These are phyloP conservation scores for Coemansia sp. DNA, from an alignment of 192 early-diverging fungal genomes.

Conservation along the genomic window DNA sequence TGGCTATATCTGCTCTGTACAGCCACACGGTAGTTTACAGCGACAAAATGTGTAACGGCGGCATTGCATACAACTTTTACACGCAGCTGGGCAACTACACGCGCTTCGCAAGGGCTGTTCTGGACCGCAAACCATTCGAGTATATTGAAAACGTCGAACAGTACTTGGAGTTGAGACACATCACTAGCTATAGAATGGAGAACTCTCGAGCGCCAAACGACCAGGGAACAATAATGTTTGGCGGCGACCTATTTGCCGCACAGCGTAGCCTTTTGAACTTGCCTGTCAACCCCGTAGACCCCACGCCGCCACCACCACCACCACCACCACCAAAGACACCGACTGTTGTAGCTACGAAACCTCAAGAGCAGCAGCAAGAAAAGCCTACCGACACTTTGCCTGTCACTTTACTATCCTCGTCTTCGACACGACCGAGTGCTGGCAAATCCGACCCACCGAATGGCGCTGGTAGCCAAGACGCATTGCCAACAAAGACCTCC, in stretches of 20 bases:
- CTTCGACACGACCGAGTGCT: background rate
- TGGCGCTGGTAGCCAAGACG: background rate
- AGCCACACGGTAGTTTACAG: slow-evolving; percentile 20
- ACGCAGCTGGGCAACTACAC: slow-evolving; percentile 24
- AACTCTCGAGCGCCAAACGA: background rate
- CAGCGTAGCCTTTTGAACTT: background rate
- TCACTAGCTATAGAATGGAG: slow-evolving; percentile 9
- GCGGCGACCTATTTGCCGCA: slow-evolving; percentile 16
- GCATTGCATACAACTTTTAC: slow-evolving; percentile 14
- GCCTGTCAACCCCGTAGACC: background rate
- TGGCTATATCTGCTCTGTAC: slow-evolving; percentile 24
- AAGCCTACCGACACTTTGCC: background rate
- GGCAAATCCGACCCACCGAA: background rate
- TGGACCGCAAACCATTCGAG: slow-evolving; percentile 20
- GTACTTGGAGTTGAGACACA: background rate
- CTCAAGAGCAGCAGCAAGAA: background rate
- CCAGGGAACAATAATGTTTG: slow-evolving; percentile 18
- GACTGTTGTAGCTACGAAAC: background rate
- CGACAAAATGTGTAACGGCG: slow-evolving; percentile 13
- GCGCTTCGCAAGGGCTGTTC: background rate
- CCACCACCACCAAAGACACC: background rate
- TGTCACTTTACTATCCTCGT: background rate
- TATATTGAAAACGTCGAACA: slow-evolving; percentile 13
- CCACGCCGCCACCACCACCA: background rate
- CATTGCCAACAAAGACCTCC: background rate